Percentiles rank a stretch among this genome's conserved stretches.
These are phyloP conservation scores for Penicillium brevicompactum DNA, from an alignment of 2,329 filamentous ascomycete genomes.

Conservation along the genomic window DNA sequence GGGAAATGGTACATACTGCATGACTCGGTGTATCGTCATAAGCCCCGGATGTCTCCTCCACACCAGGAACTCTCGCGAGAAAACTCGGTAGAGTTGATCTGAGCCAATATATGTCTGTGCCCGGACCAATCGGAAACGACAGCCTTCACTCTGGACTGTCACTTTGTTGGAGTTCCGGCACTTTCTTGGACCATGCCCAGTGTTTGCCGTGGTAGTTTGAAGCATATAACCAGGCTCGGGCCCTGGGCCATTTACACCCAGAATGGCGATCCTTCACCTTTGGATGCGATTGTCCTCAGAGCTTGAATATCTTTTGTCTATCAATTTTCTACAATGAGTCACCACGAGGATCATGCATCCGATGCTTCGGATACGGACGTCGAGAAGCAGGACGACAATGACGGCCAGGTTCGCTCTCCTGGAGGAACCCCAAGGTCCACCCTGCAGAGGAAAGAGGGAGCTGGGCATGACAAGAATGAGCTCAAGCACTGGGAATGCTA, in stretches of 20 bases:
- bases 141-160: background rate
- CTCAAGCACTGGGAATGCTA: constrained; percentile 62
- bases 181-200: background rate
- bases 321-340: constrained; percentile 12
- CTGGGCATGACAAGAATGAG: constrained; percentile 33
- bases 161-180: background rate
- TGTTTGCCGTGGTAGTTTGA: background rate
- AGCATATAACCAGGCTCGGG: constrained; percentile 4
- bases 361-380: constrained; percentile 15
- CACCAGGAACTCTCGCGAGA: constrained; percentile 15
- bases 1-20: constrained; percentile 4
- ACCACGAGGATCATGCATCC: constrained; percentile 2
- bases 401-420: constrained; percentile 14
- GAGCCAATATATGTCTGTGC: constrained; percentile 3
- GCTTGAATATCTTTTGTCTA: background rate
- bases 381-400: constrained; percentile 20
- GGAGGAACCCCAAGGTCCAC: constrained; percentile 11
- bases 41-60: constrained; percentile 29
- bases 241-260: background rate
- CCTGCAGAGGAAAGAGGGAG: constrained; percentile 13
- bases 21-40: constrained; percentile 22
- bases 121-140: constrained; percentile 24
- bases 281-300: constrained; percentile 1
- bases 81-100: constrained; percentile 13
- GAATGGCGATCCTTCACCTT: background rate